Percentiles rank a stretch among this genome's conserved stretches.
These are phyloP conservation scores for Xylaria longipes DNA, from an alignment of 495 filamentous ascomycete species.

Conservation along the genomic window DNA sequence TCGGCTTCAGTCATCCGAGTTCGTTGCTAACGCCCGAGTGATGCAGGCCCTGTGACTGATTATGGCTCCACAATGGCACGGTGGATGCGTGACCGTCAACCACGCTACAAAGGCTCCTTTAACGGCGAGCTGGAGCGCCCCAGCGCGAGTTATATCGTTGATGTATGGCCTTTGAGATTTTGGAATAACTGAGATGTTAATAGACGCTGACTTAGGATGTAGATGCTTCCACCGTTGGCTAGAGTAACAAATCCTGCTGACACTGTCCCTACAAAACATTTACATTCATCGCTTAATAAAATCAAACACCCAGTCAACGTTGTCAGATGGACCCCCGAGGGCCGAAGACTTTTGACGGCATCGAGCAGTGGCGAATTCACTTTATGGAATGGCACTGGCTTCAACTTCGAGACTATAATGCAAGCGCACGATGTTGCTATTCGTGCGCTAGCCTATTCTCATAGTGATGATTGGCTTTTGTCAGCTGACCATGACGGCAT, in stretches of 20 bases:
- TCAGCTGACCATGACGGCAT: conserved; percentile 94
- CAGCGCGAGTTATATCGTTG: conserved; percentile 83
- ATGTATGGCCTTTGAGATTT: conserved; percentile 64
- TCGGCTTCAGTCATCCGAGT: not conserved
- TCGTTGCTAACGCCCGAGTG: conserved; percentile 32
- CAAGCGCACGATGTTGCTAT: conserved; percentile 96
- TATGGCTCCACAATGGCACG: conserved; percentile 92
- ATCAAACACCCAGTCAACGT: conserved; percentile 96
- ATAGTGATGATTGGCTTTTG: conserved; percentile 94
- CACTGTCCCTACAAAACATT: conserved; percentile 83
- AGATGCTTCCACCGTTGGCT: conserved; percentile 89
- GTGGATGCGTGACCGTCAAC: conserved; percentile 88
- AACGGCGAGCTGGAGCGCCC: conserved; percentile 80
- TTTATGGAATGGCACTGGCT: conserved; percentile 96
- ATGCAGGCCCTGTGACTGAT: conserved; percentile 83
- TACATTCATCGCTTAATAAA: conserved; percentile 96
- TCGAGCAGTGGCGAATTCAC: conserved; percentile 98
- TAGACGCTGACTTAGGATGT: conserved; percentile 19
- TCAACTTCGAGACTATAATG: conserved; percentile 99
- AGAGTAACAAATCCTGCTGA: conserved; percentile 74
- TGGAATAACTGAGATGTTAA: not conserved
- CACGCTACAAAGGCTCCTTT: conserved; percentile 71
- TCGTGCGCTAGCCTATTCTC: conserved; percentile 84
- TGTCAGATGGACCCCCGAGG: conserved; percentile 98
- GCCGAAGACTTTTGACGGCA: conserved; percentile 85